Conservation (phyloP, 1,284 basidiomycete species). For the Leccinum huronense region DNA sequence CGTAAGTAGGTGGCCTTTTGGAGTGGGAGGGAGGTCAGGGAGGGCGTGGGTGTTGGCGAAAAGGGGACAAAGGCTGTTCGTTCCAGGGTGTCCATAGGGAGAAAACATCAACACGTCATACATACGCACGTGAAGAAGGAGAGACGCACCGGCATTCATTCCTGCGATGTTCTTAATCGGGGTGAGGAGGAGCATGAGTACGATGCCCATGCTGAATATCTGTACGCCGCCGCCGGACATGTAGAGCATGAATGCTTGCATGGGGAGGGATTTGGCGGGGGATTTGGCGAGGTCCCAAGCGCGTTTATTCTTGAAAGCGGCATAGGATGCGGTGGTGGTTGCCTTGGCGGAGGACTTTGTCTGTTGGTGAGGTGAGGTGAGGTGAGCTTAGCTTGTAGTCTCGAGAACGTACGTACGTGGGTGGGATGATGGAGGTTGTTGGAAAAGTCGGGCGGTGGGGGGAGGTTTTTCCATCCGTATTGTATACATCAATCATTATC, state of each 20-base stretch:
- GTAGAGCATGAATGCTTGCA: slow-evolving; percentile 96
- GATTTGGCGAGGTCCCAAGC: slow-evolving; percentile 86
- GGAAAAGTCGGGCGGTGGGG: slow-evolving; percentile 65
- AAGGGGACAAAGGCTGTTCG: slow-evolving; percentile 62
- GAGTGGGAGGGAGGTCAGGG: slow-evolving; percentile 51
- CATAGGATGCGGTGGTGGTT: slow-evolving; percentile 49
- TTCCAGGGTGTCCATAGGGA: neutral
- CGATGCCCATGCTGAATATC: slow-evolving; percentile 92
- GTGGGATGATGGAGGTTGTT: slow-evolving; percentile 24
- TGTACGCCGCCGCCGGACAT: slow-evolving; percentile 93
- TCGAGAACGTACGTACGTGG: slow-evolving; percentile 22
- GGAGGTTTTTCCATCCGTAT: slow-evolving; percentile 57
- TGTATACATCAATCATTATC: no score
- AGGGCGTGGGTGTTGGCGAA: slow-evolving; percentile 47
- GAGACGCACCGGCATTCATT: slow-evolving; percentile 68
- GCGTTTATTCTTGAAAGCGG: slow-evolving; percentile 71
- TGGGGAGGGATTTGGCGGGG: slow-evolving; percentile 85
- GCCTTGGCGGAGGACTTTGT: slow-evolving; percentile 44
- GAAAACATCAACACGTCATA: neutral
- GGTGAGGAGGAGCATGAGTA: slow-evolving; percentile 82
- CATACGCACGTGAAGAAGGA: neutral
- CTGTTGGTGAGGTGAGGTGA: slow-evolving; percentile 28
- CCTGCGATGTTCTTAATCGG: slow-evolving; percentile 78
- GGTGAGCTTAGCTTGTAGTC: neutral
- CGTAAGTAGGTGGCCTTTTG: slow-evolving; percentile 72